Evolutionary conservation across 257 asterid genomes (phyloP), one percentile per base, ranked within the genome.

Genomic region (Striga asiatica): DNA sequence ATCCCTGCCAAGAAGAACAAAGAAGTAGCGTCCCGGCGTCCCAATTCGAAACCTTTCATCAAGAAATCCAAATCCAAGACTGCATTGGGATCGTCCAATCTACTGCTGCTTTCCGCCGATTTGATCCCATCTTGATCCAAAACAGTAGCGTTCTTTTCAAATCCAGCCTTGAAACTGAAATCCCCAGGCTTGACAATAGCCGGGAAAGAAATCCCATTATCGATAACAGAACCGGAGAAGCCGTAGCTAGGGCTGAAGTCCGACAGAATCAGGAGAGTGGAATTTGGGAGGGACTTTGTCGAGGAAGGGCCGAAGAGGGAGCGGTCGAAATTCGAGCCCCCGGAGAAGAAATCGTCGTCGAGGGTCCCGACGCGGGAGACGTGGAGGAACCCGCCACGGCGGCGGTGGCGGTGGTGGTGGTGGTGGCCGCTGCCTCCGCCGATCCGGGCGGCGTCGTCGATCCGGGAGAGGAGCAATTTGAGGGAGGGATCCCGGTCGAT

Each of bases 311-410:
- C 66, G 37, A 82, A 82, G 11, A 79, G 65, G 5, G 93, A 79
- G 32, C 82, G 80, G 10, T 77, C 88, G n/a, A 71, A 64, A 51
- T 83, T 81, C 0, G 80, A 71, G 54, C 76, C 88, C 1, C 85
- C 81, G 38, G 89, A 77, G 74, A 83, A 78, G 27, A 83, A 83
- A 23, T 80, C 88, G 17, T 83, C 89, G 16, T 83, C 85, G 2
- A 77, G 83, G 7, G 88, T 74, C 13, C 84, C 87, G 6, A 79
- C 79, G 27, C 84, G 85, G 14, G 88, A 75, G 42, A 83, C 72
- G 39, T 80, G 93, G 22, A 83, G 83, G 35, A 80, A 83, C 7
- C 88, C 72, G 39, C 85, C 76, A 31, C 83, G 82, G 11, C 85
- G 78, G 21, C 83, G 80, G 13, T 68, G 88, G 64, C 46, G 68